phyloP scores from a whole-genome alignment of 768 basidiomycete genomes.

The Postia placenta region DNA sequence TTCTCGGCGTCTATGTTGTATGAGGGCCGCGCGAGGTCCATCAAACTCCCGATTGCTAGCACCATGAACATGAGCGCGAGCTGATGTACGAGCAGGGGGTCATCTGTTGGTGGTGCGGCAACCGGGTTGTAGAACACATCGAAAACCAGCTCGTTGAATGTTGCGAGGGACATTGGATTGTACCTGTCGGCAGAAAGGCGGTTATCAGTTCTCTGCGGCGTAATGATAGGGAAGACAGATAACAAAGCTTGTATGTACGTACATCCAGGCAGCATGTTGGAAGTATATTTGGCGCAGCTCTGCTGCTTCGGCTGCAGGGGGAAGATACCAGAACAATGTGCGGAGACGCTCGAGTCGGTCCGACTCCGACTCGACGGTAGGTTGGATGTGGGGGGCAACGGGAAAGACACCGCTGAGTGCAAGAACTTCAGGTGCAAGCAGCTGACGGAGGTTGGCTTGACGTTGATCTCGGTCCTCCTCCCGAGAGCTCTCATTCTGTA shows the following conservation, averaged over 20 bases:
- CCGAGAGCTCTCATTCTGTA: conserved; percentile 56
- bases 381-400: conserved; percentile 38
- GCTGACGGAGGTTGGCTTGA: conserved; percentile 40
- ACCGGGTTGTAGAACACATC: conserved; percentile 46
- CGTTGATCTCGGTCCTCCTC: conserved; percentile 47
- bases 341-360: conserved; percentile 39
- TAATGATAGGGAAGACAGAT: not conserved
- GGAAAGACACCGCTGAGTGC: conserved; percentile 62
- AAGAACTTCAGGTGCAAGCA: conserved; percentile 60
- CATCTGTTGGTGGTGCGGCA: conserved; percentile 34
- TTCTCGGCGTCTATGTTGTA: conserved; percentile 54
- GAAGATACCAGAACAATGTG: conserved; percentile 65
- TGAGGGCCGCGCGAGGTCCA: conserved; percentile 52
- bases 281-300: conserved; percentile 57
- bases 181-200: conserved; percentile 40
- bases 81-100: conserved; percentile 41
- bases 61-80: conserved; percentile 59
- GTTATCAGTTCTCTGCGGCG: too few relatives aligned
- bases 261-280: conserved; percentile 69
- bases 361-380: conserved; percentile 22
- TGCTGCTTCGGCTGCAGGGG: conserved; percentile 51
- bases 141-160: conserved; percentile 50
- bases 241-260: conserved; percentile 21
- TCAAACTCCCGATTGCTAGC: conserved; percentile 55
- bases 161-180: conserved; percentile 50